Base-by-base conservation (phyloP, 192 early-diverging fungal genomes). In the Phlyctochytrium bullatum region DNA sequence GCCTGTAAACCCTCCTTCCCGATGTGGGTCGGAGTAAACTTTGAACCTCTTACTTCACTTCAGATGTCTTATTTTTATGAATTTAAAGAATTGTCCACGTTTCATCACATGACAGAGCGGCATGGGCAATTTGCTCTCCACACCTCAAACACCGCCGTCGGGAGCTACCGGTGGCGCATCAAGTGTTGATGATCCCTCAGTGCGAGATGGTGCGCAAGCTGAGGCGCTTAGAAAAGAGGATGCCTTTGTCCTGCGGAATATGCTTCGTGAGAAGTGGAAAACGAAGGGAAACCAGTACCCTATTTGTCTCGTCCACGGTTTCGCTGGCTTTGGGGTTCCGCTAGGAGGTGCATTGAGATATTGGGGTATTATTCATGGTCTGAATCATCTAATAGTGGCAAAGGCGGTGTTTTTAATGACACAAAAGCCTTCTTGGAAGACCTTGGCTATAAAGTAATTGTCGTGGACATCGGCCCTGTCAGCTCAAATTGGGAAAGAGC, bases 401-500 rank as follows among this genome's bases (percentile, higher is more conserved):
- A 65, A 35, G 68, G 68, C n/a, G 29, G 53, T 52, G 28, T 20
- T 51, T 51, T 51, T 51, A 16, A 16, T 16, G 14, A 16, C n/a
- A 16, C n/a, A 51, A 51, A 16, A 51, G 17, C 24, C 58, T 17
- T 23, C 16, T 20, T 28, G 16, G 16, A 24, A 20, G 16, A 59
- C 12, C 58, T 23, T 20, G 17, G 58, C 20, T 14, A 17, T 16
- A 20, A 17, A 24, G 16, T 29, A 23, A 20, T 59, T 0, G 60
- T 70, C 23, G 23, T 36, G 28, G 47, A 14, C 25, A 66, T 70
- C 32, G 68, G 68, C 1, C 62, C 68, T 17, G 20, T 70, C 17
- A 63, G 60, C 3, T 67, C 62, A 6, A 67, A 66, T 33, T 70
- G 68, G 68, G 62, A 64, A 54, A 59, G 68, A 59, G 68, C 68